Evolutionary conservation across 306 rosid genomes (phyloP).

Genomic region (Lupinus albus): DNA sequence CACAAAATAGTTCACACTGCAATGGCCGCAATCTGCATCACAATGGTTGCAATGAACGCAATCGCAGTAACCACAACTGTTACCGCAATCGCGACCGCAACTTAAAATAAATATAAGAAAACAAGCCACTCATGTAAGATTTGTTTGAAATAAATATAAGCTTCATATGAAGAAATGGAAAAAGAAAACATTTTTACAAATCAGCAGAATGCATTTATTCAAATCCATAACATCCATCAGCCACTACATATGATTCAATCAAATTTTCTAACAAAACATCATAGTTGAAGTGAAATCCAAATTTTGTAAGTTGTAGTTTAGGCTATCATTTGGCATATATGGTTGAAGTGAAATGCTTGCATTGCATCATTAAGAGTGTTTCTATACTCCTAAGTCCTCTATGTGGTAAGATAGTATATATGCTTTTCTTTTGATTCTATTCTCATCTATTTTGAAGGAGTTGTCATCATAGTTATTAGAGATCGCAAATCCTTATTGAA

Average conservation of each 20-base stretch:
- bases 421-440: not conserved
- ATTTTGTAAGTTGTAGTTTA: not conserved
- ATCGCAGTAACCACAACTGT: too few species aligned
- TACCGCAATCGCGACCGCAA: too few species aligned
- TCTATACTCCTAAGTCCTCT: not conserved
- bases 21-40: too few species aligned
- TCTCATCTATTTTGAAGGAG: not conserved
- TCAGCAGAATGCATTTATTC: not conserved
- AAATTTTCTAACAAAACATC: not conserved
- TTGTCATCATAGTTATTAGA: constrained; percentile 16
- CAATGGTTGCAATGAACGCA: too few species aligned
- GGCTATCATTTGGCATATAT: not conserved
- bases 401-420: not conserved
- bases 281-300: not conserved
- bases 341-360: not conserved
- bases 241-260: not conserved
- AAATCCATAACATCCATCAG: not conserved
- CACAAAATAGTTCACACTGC: too few species aligned
- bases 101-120: too few species aligned
- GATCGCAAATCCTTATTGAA: too few species aligned
- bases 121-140: not conserved
- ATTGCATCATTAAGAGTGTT: not conserved
- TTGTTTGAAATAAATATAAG: constrained; percentile 1
- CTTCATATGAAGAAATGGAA: not conserved
- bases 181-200: not conserved